These are phyloP conservation scores for Punctularia strigosozonata DNA, from an alignment of 768 basidiomycete genomes.

Conservation along the genomic window DNA sequence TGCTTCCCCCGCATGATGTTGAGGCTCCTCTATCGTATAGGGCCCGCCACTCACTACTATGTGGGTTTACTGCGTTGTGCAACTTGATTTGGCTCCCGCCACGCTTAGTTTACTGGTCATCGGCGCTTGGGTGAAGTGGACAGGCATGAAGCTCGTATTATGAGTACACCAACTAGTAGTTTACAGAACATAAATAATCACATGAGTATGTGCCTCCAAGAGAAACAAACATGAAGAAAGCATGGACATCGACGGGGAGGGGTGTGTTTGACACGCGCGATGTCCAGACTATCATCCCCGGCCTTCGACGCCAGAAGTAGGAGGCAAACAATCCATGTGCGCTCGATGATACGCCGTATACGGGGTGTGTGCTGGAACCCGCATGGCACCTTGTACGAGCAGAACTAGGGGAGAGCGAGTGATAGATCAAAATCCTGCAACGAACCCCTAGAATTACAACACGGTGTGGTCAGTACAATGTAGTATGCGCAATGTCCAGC, in stretches of 20 bases:
- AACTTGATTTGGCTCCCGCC: constrained; percentile 55
- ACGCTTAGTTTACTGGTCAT: constrained; percentile 41
- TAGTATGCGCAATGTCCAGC: no score
- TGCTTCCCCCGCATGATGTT: neutral
- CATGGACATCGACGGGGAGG: neutral
- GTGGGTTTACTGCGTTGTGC: constrained; percentile 68
- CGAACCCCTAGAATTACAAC: constrained; percentile 1
- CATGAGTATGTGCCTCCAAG: neutral
- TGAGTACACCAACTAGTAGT: neutral
- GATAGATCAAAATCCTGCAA: neutral
- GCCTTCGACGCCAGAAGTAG: no score
- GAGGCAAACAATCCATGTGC: constrained; percentile 8
- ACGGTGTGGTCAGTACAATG: neutral
- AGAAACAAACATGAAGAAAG: neutral
- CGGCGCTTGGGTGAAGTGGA: constrained; percentile 50
- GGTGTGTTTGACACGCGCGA: no score
- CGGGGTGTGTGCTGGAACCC: constrained; percentile 14
- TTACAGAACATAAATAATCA: neutral
- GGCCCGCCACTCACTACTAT: constrained; percentile 66
- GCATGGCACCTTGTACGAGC: constrained; percentile 20
- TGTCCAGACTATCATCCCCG: no score
- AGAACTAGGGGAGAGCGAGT: neutral
- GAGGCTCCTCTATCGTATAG: constrained; percentile 23
- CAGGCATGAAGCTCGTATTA: constrained; percentile 35
- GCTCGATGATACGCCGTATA: constrained; percentile 21